These are phyloP conservation scores for Tuber indicum DNA, from an alignment of 495 filamentous ascomycete species.

Conservation along the genomic window DNA sequence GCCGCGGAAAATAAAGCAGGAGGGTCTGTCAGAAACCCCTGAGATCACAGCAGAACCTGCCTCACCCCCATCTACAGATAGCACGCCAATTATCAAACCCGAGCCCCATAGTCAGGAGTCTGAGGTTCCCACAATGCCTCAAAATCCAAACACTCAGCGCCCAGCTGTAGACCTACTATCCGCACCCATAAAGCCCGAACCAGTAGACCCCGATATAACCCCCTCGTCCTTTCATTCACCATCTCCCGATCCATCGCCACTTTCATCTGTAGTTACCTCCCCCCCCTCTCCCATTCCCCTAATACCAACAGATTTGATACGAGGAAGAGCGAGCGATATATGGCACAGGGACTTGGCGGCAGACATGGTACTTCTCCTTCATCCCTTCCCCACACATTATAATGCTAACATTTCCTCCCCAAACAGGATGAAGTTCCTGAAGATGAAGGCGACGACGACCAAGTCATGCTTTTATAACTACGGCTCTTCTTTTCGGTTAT, in stretches of 20 bases:
- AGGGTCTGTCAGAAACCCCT: background rate
- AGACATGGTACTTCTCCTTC: conserved; percentile 24
- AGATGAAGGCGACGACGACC: conserved; percentile 17
- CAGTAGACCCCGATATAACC: conserved; percentile 14
- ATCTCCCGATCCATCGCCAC: background rate
- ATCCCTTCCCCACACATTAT: background rate
- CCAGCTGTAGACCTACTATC: background rate
- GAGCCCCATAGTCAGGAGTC: background rate
- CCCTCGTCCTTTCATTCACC: background rate
- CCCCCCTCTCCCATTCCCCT: conserved; percentile 14
- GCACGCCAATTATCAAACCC: background rate
- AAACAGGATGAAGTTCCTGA: conserved; percentile 23
- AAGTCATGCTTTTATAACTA: conserved; percentile 29
- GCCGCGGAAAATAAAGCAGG: background rate
- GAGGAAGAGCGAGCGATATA: conserved; percentile 20
- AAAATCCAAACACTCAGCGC: background rate
- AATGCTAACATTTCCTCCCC: conserved; percentile 8
- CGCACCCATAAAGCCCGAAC: background rate
- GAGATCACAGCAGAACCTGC: background rate
- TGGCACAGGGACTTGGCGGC: conserved; percentile 34
- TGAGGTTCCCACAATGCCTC: background rate
- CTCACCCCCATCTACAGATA: background rate
- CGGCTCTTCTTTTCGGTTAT: background rate
- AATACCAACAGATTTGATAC: conserved; percentile 1
- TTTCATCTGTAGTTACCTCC: conserved; percentile 2